phyloP scores from a whole-genome alignment of 2,329 filamentous ascomycete genomes.

The Epicoccum sorghinum region DNA sequence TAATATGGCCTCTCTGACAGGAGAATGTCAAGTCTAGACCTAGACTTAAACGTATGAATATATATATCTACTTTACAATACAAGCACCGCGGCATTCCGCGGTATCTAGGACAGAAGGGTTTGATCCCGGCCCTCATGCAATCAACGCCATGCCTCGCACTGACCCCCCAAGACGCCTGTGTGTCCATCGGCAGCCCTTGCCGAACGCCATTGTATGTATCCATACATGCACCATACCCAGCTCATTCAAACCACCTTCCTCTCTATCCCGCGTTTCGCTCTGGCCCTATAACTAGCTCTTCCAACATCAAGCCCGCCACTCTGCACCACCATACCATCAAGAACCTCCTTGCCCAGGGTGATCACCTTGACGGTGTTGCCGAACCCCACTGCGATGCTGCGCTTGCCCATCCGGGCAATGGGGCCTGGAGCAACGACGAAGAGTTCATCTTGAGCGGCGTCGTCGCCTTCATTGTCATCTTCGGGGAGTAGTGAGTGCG shows the following conservation, averaged over 20 bases:
- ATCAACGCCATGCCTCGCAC: too few species aligned
- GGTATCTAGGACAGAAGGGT: too few species aligned
- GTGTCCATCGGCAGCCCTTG: too few species aligned
- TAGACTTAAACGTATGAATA: too few species aligned
- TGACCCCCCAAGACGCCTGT: too few species aligned
- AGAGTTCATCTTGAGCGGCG: constrained; percentile 56
- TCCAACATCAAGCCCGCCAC: constrained; percentile 3
- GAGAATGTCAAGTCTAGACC: too few species aligned
- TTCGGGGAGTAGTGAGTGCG: constrained; percentile 43
- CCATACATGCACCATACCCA: too few species aligned
- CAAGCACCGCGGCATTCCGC: too few species aligned
- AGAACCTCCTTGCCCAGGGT: constrained; percentile 70
- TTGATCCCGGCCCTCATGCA: too few species aligned
- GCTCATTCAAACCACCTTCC: constrained; percentile 6
- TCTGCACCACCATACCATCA: constrained; percentile 45
- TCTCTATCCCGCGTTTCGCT: constrained; percentile 6
- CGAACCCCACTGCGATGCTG: constrained; percentile 73
- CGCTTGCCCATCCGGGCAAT: constrained; percentile 66
- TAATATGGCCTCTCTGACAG: too few species aligned
- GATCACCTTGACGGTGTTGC: constrained; percentile 74
- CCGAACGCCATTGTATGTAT: constrained; percentile 4
- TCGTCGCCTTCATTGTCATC: constrained; percentile 21
- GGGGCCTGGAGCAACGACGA: constrained; percentile 70
- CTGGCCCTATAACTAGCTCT: constrained; percentile 8
- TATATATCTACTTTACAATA: too few species aligned